Evolutionary conservation across 2,329 filamentous ascomycete genomes (phyloP).

Genomic region (Neofusicoccum laricinum): DNA sequence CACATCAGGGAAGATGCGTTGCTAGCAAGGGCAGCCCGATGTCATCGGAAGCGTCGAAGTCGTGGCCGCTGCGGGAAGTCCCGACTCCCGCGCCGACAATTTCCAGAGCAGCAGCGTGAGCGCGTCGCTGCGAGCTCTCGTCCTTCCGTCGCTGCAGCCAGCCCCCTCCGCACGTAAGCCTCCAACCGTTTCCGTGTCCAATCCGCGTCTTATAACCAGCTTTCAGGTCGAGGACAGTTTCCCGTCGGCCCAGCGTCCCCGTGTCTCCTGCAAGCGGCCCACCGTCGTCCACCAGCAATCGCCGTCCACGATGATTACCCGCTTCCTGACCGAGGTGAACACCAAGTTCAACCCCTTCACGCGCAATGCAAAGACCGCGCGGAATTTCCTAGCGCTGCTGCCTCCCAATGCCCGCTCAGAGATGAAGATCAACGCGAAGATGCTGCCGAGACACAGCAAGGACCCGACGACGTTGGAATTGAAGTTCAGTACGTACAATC

Average conservation of each 20-base stretch:
- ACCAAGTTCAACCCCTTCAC: constrained; percentile 94
- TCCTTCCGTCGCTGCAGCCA: not conserved
- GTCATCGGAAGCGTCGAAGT: constrained; percentile 8
- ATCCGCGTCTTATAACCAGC: not conserved
- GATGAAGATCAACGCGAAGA: constrained; percentile 74
- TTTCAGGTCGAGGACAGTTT: not conserved
- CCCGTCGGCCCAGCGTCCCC: not conserved
- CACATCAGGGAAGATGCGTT: constrained; percentile 5
- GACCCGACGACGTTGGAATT: constrained; percentile 68
- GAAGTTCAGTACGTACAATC: constrained; percentile 71
- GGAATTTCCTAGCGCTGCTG: constrained; percentile 82
- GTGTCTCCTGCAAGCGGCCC: not conserved
- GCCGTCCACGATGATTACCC: constrained; percentile 68
- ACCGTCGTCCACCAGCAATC: not conserved
- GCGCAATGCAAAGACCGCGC: constrained; percentile 71
- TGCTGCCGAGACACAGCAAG: constrained; percentile 68
- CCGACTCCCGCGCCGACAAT: constrained; percentile 11
- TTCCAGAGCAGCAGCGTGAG: constrained; percentile 3
- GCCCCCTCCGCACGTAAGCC: not conserved
- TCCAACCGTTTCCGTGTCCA: not conserved
- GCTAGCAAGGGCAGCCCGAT: constrained; percentile 6
- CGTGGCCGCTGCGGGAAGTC: constrained; percentile 11
- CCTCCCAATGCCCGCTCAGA: constrained; percentile 72
- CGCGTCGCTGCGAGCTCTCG: not conserved
- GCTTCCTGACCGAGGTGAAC: constrained; percentile 79